Conservation (phyloP, 352 stramenopile genomes). For the Phytophthora foliorum region DNA sequence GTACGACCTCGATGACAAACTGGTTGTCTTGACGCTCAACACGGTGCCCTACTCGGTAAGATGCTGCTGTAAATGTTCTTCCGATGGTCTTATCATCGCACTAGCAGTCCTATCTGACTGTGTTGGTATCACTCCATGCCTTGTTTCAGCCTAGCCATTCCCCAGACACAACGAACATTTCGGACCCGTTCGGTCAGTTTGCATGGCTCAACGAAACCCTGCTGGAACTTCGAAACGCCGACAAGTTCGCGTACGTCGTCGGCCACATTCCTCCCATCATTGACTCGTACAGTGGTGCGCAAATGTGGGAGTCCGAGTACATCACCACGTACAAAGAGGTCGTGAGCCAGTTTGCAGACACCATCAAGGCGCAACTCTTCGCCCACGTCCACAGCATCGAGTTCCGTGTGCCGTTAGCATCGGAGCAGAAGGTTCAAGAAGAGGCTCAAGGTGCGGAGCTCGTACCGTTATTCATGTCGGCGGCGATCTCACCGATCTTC, state of each 20-base stretch:
- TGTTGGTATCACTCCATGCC: not conserved
- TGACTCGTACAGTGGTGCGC: constrained; percentile 83
- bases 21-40: constrained; percentile 78
- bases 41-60: constrained; percentile 81
- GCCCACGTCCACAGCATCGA: constrained; percentile 93
- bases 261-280: constrained; percentile 93
- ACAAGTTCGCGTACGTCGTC: constrained; percentile 82
- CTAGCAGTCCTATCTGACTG: constrained; percentile 1
- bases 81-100: not conserved
- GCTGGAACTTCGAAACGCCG: constrained; percentile 36
- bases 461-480: constrained; percentile 82
- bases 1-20: constrained; percentile 68
- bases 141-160: constrained; percentile 56
- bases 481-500: constrained; percentile 90
- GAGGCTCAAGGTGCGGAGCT: constrained; percentile 31
- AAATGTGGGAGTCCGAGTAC: constrained; percentile 89
- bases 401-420: constrained; percentile 68
- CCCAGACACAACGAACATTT: constrained; percentile 62
- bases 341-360: constrained; percentile 57
- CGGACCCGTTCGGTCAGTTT: constrained; percentile 92
- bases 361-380: constrained; percentile 91
- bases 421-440: constrained; percentile 27
- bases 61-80: not conserved
- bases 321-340: constrained; percentile 82
- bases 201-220: constrained; percentile 88